Evolutionary conservation across 441 rosid species (phyloP), one percentile per base, ranked within the genome.

Genomic region (Gossypium trilobum): DNA sequence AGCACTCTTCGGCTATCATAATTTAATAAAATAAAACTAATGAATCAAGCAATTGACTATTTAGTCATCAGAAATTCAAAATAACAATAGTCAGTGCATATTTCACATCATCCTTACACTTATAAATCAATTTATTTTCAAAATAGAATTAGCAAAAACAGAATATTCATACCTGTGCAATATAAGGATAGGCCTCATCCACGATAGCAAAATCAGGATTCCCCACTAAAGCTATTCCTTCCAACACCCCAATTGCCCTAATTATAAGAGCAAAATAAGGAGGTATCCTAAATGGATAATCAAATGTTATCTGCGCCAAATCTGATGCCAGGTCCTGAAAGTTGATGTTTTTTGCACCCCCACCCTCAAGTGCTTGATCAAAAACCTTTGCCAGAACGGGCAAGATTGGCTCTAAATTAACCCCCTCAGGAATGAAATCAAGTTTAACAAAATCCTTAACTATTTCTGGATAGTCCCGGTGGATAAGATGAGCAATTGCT

Each of bases 331-430:
- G 86, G 85, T 94, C 97, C 84, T 94, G 97, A 76, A 95, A 92
- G 82, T 95, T 92, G 33, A 95, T 71, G 81, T 81, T 88, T 83
- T 92, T 95, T 3, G 97, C 97, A 60, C 99, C 99, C 4, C 97
- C 99, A 78, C 97, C 99, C 89, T 95, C 99, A 66, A 90, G 94
- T 68, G 99, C 99, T 85, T 95, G 99, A 85, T 95, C 97, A 78
- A 95, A 94, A 73, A 95, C 99, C 85, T 87, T 95, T 56, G 93
- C 99, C 73, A 95, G 83, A 74, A 95, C 97, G 5, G 99, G 99
- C 83, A 92, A 69, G 77, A 95, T 95, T n/a, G 97, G 99, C 67
- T 84, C 93, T 87, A 92, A 85, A 88, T 94, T 92, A 77, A 90
- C 97, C 68, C 99, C 99, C 56, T 90, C 94, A 0, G 99, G 89